These are phyloP conservation scores for Penicillium paneum DNA, from an alignment of 2,329 filamentous ascomycete genomes.

Conservation along the genomic window DNA sequence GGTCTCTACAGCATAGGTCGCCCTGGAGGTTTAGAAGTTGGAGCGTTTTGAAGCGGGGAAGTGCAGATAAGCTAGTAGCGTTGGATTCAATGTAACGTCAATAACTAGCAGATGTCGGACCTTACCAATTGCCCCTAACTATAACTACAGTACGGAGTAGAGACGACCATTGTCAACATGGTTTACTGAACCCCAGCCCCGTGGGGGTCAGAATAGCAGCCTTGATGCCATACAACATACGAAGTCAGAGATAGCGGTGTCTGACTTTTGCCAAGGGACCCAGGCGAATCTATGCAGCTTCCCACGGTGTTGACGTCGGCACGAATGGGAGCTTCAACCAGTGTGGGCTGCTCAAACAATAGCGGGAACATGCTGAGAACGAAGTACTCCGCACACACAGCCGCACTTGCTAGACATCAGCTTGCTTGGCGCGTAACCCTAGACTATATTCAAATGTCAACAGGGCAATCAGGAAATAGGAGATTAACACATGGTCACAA, in stretches of 20 bases:
- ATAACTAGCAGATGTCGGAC: too few species aligned
- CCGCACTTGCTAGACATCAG: not conserved
- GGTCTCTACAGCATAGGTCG: not conserved
- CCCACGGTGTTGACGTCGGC: not conserved
- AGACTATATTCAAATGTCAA: not conserved
- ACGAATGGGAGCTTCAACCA: not conserved
- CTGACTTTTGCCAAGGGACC: not conserved
- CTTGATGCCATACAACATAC: too few species aligned
- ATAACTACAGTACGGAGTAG: too few species aligned
- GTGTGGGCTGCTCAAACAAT: not conserved
- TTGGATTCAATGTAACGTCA: not conserved
- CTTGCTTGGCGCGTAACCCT: not conserved
- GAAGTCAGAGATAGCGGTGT: not conserved
- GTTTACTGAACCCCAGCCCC: not conserved
- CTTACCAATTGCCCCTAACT: not conserved
- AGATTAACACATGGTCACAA: not conserved
- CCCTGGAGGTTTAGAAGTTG: not conserved
- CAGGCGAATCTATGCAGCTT: not conserved
- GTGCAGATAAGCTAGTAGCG: not conserved
- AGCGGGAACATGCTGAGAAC: not conserved
- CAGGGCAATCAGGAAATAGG: not conserved
- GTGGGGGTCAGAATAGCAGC: not conserved
- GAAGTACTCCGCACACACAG: not conserved
- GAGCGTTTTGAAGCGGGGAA: not conserved
- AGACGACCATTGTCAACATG: not conserved